phyloP scores from a whole-genome alignment of 495 filamentous ascomycete species.

The Rhizodiscina lignyota region DNA sequence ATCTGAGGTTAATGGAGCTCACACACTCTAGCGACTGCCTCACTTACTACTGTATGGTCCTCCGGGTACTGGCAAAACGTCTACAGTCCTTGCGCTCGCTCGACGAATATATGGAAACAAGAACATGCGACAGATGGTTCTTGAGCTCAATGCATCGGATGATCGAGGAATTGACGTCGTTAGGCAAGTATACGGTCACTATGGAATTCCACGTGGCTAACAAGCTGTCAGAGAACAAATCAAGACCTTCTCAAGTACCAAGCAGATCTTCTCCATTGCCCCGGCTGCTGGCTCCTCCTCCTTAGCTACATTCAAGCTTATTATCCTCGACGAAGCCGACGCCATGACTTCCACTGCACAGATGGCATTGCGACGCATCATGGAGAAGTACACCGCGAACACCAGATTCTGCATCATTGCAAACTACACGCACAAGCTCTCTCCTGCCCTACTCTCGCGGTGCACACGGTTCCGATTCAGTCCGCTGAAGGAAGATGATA shows the following conservation, averaged over 20 bases:
- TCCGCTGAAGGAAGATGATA: conserved; percentile 76
- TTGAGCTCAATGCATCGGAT: conserved; percentile 93
- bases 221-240: conserved; percentile 59
- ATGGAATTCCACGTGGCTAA: conserved; percentile 1
- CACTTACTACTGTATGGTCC: conserved; percentile 70
- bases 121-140: conserved; percentile 95
- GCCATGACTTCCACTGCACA: conserved; percentile 95
- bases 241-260: conserved; percentile 89
- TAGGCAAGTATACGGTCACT: conserved; percentile 19
- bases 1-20: conserved; percentile 1
- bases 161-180: conserved; percentile 98
- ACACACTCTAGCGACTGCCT: conserved; percentile 46
- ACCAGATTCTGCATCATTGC: conserved; percentile 97
- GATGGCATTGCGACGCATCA: conserved; percentile 91
- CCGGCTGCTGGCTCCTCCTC: conserved; percentile 29
- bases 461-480: conserved; percentile 95
- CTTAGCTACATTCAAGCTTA: conserved; percentile 77
- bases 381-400: conserved; percentile 99
- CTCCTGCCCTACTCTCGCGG: conserved; percentile 76
- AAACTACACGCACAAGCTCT: conserved; percentile 99
- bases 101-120: conserved; percentile 79
- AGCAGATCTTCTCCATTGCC: conserved; percentile 46
- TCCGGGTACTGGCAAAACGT: conserved; percentile 30
- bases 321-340: conserved; percentile 94
- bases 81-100: conserved; percentile 52